Conservation (phyloP, 768 basidiomycete genomes). For the Amanita phalloides region DNA sequence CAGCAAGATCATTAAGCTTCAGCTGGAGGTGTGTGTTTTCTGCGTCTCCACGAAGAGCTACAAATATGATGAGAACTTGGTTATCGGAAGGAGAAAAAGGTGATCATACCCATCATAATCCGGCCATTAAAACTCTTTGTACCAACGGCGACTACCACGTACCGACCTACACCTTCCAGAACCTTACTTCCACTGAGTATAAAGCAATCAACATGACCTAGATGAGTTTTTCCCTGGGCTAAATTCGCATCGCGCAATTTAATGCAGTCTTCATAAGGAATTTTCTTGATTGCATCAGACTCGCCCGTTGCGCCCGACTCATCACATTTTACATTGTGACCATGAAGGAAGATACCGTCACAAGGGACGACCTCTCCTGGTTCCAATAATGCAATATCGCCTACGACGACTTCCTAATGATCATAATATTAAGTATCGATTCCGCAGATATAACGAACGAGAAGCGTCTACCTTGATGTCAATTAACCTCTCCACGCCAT, state of each 20-base stretch:
- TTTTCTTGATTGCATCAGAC: slow-evolving; percentile 89
- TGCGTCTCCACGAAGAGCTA: slow-evolving; percentile 77
- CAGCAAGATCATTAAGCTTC: slow-evolving; percentile 90
- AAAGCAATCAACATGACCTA: slow-evolving; percentile 80
- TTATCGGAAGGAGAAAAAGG: not conserved
- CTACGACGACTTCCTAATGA: slow-evolving; percentile 78
- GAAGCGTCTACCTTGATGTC: slow-evolving; percentile 58
- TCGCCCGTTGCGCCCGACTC: slow-evolving; percentile 97
- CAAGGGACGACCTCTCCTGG: slow-evolving; percentile 95
- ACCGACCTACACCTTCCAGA: slow-evolving; percentile 86
- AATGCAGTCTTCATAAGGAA: slow-evolving; percentile 65
- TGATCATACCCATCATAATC: slow-evolving; percentile 86
- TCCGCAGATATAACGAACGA: not conserved
- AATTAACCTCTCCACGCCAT: slow-evolving; percentile 57
- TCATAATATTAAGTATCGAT: slow-evolving; percentile 12
- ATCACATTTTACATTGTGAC: slow-evolving; percentile 92
- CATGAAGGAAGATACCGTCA: slow-evolving; percentile 88
- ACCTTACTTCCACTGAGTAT: slow-evolving; percentile 88
- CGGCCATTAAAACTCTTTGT: slow-evolving; percentile 90
- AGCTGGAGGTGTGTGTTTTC: slow-evolving; percentile 90
- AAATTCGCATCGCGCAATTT: slow-evolving; percentile 28
- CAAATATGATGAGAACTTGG: not conserved
- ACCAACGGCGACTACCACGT: slow-evolving; percentile 90
- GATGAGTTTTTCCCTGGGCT: slow-evolving; percentile 17
- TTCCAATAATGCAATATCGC: slow-evolving; percentile 85